phyloP scores from a whole-genome alignment of 768 basidiomycete species.

The Russula sp. region DNA sequence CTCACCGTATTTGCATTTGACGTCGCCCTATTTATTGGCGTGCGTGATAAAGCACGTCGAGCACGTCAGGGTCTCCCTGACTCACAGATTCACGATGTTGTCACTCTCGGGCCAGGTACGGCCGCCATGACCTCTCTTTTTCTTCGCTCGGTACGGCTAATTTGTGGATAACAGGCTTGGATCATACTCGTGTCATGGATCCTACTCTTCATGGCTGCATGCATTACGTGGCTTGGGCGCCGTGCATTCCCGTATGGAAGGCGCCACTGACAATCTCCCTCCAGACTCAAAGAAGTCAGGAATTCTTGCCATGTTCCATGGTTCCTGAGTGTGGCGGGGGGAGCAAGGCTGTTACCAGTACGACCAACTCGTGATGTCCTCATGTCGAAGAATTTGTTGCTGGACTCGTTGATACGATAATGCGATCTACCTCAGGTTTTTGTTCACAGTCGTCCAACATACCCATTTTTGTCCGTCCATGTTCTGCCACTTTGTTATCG shows the following conservation, averaged over 20 bases:
- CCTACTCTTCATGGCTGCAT: conserved; percentile 23
- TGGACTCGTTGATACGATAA: no score
- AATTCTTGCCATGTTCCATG: conserved; percentile 7
- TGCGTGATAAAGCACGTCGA: conserved; percentile 50
- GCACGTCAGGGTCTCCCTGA: conserved; percentile 43
- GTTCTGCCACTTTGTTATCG: no score
- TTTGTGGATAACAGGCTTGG: conserved; percentile 22
- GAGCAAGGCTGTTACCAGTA: neutral
- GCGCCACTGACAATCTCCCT: conserved; percentile 5
- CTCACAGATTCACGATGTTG: conserved; percentile 29
- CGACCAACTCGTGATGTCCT: neutral
- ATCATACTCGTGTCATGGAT: conserved; percentile 24
- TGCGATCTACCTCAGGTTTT: no score
- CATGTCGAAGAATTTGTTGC: neutral
- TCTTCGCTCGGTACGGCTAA: neutral
- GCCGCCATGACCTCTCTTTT: neutral
- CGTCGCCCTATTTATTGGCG: conserved; percentile 64
- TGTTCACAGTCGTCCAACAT: no score
- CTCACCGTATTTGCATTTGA: conserved; percentile 75
- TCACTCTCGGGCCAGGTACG: conserved; percentile 52
- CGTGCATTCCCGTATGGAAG: conserved; percentile 26
- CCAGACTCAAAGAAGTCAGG: conserved; percentile 18
- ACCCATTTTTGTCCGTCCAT: no score
- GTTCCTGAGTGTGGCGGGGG: neutral
- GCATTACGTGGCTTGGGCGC: conserved; percentile 20